A percentile compares a stretch with the other conserved stretches of the same genome.
Evolutionary conservation across 2,329 filamentous ascomycete species (phyloP).

Genomic region (Fusarium protoensiforme): DNA sequence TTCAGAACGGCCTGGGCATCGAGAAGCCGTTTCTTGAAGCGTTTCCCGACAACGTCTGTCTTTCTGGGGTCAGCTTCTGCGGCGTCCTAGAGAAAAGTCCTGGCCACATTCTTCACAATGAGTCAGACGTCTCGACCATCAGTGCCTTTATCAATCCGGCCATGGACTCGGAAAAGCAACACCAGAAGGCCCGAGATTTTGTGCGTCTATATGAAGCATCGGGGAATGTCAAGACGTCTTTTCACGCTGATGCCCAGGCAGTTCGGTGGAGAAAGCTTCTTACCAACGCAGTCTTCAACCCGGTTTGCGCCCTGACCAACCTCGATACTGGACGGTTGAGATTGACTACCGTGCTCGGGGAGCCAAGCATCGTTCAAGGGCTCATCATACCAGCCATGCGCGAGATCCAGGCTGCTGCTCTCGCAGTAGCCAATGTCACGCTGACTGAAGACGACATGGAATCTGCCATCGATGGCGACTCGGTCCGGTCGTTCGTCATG

Average conservation of each 20-base stretch:
- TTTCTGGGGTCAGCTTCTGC: background rate
- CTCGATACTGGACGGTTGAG: background rate
- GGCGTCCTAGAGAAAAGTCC: background rate
- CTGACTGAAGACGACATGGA: background rate
- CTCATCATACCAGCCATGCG: background rate
- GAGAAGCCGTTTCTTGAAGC: background rate
- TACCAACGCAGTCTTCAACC: background rate
- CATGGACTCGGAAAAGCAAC: background rate
- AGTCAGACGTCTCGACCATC: background rate
- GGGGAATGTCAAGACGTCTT: background rate
- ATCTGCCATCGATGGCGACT: background rate
- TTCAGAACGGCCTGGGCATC: background rate
- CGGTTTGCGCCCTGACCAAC: background rate
- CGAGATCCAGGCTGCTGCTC: background rate
- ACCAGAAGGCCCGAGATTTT: background rate
- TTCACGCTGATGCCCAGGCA: background rate
- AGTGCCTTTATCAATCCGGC: background rate
- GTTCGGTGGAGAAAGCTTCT: background rate
- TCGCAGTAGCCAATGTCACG: background rate
- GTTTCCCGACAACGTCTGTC: background rate
- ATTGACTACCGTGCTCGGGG: background rate
- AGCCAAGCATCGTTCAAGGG: background rate
- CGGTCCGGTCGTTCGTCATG: background rate
- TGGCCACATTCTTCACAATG: background rate
- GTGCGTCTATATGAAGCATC: background rate